Evolutionary conservation across 805 yeast species (phyloP).

Genomic region (Zygoascus flipseniorum): DNA sequence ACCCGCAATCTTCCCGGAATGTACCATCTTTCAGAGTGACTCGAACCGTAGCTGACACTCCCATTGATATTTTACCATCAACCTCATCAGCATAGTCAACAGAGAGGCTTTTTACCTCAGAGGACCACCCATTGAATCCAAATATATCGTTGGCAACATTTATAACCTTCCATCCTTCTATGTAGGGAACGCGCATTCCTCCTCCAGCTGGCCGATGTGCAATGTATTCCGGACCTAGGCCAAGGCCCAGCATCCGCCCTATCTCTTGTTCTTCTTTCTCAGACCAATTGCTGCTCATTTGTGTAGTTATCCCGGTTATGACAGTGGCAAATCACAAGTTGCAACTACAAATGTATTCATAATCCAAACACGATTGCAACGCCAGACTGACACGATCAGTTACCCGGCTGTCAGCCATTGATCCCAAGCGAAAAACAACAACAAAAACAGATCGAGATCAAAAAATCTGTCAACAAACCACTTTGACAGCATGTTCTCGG

Average conservation of each 20-base stretch:
- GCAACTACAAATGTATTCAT: background rate
- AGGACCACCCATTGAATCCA: conserved; percentile 73
- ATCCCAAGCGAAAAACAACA: background rate
- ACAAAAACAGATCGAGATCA: background rate
- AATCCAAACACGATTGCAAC: background rate
- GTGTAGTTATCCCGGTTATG: background rate
- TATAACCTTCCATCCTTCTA: conserved; percentile 70
- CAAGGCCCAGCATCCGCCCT: conserved; percentile 15
- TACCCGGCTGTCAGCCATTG: background rate
- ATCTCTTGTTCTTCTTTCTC: conserved; percentile 7
- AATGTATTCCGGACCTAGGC: conserved; percentile 30
- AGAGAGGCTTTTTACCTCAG: conserved; percentile 48
- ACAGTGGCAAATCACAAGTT: background rate
- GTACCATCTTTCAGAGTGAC: conserved; percentile 76
- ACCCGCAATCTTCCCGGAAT: conserved; percentile 68
- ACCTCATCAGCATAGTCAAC: conserved; percentile 41
- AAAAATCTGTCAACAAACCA: background rate
- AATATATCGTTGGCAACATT: conserved; percentile 66
- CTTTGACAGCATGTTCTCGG: background rate
- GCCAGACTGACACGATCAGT: background rate
- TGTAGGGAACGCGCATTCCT: conserved; percentile 41
- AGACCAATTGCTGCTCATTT: conserved; percentile 3
- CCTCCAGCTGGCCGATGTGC: conserved; percentile 58
- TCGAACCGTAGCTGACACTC: conserved; percentile 40
- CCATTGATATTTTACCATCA: conserved; percentile 12